Evolutionary conservation across 2,329 filamentous ascomycete genomes (phyloP).

Genomic region (Penicillium polonicum): DNA sequence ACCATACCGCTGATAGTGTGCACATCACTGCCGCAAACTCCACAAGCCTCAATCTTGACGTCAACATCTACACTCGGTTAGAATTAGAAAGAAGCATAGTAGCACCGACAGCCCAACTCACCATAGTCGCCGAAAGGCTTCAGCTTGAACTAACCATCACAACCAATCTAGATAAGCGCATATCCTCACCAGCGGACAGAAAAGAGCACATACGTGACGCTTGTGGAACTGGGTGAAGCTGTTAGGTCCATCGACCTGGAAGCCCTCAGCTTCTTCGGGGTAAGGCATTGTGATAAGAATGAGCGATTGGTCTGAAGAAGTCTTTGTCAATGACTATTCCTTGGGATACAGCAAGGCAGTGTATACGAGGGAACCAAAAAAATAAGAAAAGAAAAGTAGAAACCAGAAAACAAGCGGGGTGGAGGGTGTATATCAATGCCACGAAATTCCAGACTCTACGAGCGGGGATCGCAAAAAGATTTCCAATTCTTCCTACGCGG

Average conservation of each 20-base stretch:
- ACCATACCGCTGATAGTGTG: conserved; percentile 60
- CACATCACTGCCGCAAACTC: conserved; percentile 70
- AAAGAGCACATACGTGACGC: conserved; percentile 47
- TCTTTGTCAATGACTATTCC: background rate
- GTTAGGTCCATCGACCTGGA: conserved; percentile 62
- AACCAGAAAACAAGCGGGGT: background rate
- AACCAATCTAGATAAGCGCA: background rate
- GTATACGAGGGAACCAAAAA: background rate
- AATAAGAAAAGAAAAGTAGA: background rate
- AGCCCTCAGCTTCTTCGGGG: conserved; percentile 47
- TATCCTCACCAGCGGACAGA: background rate
- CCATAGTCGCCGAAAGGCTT: conserved; percentile 79
- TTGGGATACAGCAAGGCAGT: background rate
- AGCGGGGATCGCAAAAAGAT: conserved; percentile 2
- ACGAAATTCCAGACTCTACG: background rate
- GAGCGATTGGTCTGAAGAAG: conserved; percentile 7
- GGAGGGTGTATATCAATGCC: conserved; percentile 13
- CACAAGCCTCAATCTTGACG: conserved; percentile 79
- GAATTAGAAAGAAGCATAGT: background rate
- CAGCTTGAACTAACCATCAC: conserved; percentile 63
- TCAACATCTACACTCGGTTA: conserved; percentile 63
- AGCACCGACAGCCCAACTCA: conserved; percentile 14
- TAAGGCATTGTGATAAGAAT: conserved; percentile 41
- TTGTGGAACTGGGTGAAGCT: conserved; percentile 61
- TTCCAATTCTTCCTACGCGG: background rate